Evolutionary conservation across 805 yeast genomes (phyloP), one percentile per base, ranked within the genome.

Genomic region (Candida ponderosae): DNA sequence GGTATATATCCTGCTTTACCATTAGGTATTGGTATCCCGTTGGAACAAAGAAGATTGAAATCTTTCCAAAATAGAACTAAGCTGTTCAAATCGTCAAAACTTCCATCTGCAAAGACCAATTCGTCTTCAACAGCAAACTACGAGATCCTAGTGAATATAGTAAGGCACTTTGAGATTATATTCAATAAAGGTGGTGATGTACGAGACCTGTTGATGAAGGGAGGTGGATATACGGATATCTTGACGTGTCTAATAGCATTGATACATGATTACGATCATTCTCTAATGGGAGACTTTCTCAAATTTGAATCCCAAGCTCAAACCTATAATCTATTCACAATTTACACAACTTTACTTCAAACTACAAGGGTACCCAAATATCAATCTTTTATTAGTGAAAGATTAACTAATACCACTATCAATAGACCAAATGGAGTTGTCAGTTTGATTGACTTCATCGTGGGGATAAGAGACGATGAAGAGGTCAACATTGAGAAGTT

Each of bases 401-500:
- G 69, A 34, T 62, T 90, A 4, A 71, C 81, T 1, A 42, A 54
- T 4, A 57, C 86, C 20, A 81, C 83, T 1, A 53, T 74, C 17
- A 56, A 67, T 31, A 68, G 94, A 18, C 56, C 70, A 1, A 79
- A 81, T 49, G 97, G 97, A 0, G 76, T 93, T 2, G 59, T 73
- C 21, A 69, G 88, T 2, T 58, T 90, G 35, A 67, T 88, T 21
- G 97, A 90, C 56, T 76, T 84, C 43, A 66, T 84, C 1, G 63
- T 83, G 13, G 95, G 95, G 0, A 63, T 84, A 19, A 65, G 96
- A 39, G 94, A 86, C 31, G 67, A 70, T 37, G 90, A 81, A 39
- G 78, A 76, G 11, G 58, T 87, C 13, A 79, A 78, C 43, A 57
- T 78, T n/a, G 76, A 74, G 24, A 81, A 77, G 45, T 65, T 85